A percentile compares a stretch with the other conserved stretches of the same genome.
Evolutionary conservation across 495 filamentous ascomycete genomes (phyloP).

Genomic region (Podospora conica): DNA sequence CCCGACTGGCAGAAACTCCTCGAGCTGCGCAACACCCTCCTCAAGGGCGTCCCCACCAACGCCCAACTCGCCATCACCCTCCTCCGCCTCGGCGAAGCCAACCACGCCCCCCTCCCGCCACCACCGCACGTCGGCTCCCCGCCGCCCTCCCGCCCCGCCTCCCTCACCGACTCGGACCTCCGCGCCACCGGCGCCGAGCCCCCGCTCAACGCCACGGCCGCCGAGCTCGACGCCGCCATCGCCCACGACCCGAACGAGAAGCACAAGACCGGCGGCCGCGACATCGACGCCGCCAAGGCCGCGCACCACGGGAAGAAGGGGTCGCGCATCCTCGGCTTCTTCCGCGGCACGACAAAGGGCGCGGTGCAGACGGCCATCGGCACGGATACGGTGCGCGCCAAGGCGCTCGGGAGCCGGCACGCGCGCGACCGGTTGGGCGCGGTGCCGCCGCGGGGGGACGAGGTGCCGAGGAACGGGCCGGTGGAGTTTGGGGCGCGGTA

Average conservation of each 20-base stretch:
- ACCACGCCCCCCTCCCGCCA: slow-evolving; percentile 75
- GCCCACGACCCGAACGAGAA: slow-evolving; percentile 30
- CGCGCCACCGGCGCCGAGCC: slow-evolving; percentile 33
- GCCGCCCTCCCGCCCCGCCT: slow-evolving; percentile 46
- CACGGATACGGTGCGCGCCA: slow-evolving; percentile 61
- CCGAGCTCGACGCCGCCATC: slow-evolving; percentile 41
- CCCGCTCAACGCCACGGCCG: slow-evolving; percentile 35
- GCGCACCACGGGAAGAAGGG: slow-evolving; percentile 36
- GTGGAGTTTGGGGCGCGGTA: slow-evolving; percentile 69
- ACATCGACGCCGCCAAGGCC: slow-evolving; percentile 42
- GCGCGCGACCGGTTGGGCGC: slow-evolving; percentile 69
- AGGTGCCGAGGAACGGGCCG: slow-evolving; percentile 51
- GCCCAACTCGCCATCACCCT: slow-evolving; percentile 81
- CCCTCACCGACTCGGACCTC: slow-evolving; percentile 43
- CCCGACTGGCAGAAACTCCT: slow-evolving; percentile 73
- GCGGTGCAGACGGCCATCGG: slow-evolving; percentile 63
- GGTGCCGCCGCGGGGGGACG: slow-evolving; percentile 43
- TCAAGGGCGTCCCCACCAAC: slow-evolving; percentile 83
- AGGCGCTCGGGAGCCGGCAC: slow-evolving; percentile 51
- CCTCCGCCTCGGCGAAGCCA: slow-evolving; percentile 78
- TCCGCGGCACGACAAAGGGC: slow-evolving; percentile 63
- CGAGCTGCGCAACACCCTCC: slow-evolving; percentile 63
- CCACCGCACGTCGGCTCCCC: slow-evolving; percentile 54
- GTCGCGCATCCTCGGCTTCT: slow-evolving; percentile 55
- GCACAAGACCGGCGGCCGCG: slow-evolving; percentile 32